Base-by-base conservation (phyloP, 1,284 basidiomycete genomes). In the Sporisorium sorghi region DNA sequence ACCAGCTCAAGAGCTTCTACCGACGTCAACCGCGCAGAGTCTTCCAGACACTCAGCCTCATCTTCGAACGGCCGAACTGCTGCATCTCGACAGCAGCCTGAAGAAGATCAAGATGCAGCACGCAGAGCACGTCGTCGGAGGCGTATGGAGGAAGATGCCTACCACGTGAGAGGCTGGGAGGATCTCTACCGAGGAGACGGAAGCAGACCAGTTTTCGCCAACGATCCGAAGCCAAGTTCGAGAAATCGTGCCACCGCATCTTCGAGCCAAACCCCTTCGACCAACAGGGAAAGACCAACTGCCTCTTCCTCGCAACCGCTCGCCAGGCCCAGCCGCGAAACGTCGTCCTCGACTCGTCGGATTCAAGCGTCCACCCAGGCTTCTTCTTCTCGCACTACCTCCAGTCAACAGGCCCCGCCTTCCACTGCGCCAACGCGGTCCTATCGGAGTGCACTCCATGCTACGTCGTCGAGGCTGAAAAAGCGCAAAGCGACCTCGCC, bases 131-230 rank as follows among this genome's bases (percentile, higher is more conserved):
- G 52, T 37, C 67, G 57, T 14, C 61, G 53, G 26, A 68, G 56
- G 49, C 60, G 64, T 17, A 56, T 52, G 32, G 52, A 68, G 58
- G 32, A 68, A 15, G 39, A 64, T 26, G 56, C 64, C 0, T 68
- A 68, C 40, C 56, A 68, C 6, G 54, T 73, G 28, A 53, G 17
- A 24, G 64, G 64, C 9, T 68, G 70, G 64, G 70, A 73, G 21
- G 46, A 63, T 32, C 53, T 67, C 10, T 68, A 54, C 15, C 53
- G 64, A 37, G 70, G 64, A 15, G 60, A 56, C 0, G 69, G 55
- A 32, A 49, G 58, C 21, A 62, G 53, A 33, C 63, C 63, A 10
- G 56, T 62, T 14, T 62, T 55, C 26, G 35, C 55, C 28, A 33
- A 57, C 40, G 26, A 39, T n/a, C 28, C 47, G 8, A 21, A 24